phyloP scores from a whole-genome alignment of 2,329 filamentous ascomycete genomes.

The Nothopassalora personata region DNA sequence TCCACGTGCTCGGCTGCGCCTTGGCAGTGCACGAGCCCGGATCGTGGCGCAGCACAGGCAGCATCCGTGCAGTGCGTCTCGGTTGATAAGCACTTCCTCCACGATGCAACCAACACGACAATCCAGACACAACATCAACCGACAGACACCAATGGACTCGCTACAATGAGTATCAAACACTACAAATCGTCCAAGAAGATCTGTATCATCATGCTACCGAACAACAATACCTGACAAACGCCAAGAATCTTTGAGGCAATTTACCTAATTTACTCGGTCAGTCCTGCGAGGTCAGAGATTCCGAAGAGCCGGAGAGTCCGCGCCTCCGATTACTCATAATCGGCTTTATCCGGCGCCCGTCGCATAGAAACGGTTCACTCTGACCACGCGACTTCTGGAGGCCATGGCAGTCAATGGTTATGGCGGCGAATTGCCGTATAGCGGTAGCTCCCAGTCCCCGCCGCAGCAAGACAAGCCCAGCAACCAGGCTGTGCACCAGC shows the following conservation, averaged over 20 bases:
- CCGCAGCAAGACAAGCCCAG: constrained; percentile 10
- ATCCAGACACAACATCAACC: not conserved
- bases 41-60: not conserved
- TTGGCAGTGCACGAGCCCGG: not conserved
- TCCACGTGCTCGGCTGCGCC: not conserved
- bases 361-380: constrained; percentile 20
- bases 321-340: not conserved
- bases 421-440: constrained; percentile 18
- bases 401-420: constrained; percentile 19
- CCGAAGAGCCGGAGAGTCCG: not conserved
- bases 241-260: not conserved
- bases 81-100: not conserved
- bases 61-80: not conserved
- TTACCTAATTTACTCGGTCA: not conserved
- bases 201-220: constrained; percentile 25
- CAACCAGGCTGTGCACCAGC: constrained; percentile 19
- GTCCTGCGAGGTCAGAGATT: not conserved
- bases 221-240: constrained; percentile 25
- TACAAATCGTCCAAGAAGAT: constrained; percentile 13
- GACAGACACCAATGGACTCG: constrained; percentile 5
- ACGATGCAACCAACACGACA: constrained; percentile 3
- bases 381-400: not conserved
- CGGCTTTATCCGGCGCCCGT: constrained; percentile 6
- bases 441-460: constrained; percentile 16
- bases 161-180: constrained; percentile 20